Percentiles rank a stretch among this genome's conserved stretches.
These are phyloP conservation scores for Clarkia xantiana DNA, from an alignment of 345 rosid genomes.

Conservation along the genomic window DNA sequence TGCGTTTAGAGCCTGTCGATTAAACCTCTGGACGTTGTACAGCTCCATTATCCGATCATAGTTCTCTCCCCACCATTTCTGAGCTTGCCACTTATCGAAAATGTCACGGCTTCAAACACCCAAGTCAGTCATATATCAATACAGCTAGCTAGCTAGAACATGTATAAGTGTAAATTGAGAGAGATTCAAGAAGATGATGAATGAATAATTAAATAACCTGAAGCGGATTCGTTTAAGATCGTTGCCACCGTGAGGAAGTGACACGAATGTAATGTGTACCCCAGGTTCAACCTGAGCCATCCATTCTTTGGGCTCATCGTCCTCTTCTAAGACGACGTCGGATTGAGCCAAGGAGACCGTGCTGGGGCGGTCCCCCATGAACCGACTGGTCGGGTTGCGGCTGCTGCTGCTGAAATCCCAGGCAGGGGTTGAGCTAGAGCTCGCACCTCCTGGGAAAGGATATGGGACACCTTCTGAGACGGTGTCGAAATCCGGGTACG, in stretches of 20 bases:
- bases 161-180: too few species aligned
- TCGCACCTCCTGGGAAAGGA: conserved; percentile 51
- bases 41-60: conserved; percentile 87
- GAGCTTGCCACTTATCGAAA: conserved; percentile 95
- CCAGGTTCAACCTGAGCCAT: conserved; percentile 99
- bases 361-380: conserved; percentile 28
- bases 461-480: conserved; percentile 69
- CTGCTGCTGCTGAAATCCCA: conserved; percentile 58
- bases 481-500: conserved; percentile 53
- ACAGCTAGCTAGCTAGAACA: too few species aligned
- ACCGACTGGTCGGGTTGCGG: conserved; percentile 23
- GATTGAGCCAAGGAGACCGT: conserved; percentile 43
- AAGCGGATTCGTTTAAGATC: conserved; percentile 89
- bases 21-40: conserved; percentile 87
- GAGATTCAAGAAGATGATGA: too few species aligned
- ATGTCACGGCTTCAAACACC: conserved; percentile 68
- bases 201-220: conserved; percentile 36
- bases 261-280: conserved; percentile 79
- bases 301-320: conserved; percentile 82
- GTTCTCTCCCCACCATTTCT: conserved; percentile 98
- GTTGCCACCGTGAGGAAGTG: conserved; percentile 86
- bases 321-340: conserved; percentile 62
- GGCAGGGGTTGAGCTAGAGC: conserved; percentile 81
- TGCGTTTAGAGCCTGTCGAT: conserved; percentile 78
- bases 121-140: too few species aligned